Evolutionary conservation across 768 basidiomycete genomes (phyloP).

Genomic region (Pleurotus platypus): DNA sequence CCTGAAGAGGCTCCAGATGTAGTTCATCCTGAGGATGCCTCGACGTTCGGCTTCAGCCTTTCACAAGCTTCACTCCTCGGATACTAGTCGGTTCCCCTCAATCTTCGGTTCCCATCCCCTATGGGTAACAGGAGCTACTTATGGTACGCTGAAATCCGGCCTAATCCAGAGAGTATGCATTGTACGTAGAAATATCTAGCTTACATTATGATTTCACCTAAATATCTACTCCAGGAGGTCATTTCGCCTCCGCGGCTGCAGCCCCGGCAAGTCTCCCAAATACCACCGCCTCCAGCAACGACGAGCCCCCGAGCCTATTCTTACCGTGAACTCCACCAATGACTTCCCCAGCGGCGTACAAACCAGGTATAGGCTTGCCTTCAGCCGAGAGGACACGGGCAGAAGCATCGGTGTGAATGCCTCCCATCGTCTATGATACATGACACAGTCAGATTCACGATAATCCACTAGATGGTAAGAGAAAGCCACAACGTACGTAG

Average conservation of each 20-base stretch:
- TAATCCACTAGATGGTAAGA: background rate
- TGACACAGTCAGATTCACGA: background rate
- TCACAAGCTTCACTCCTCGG: no score
- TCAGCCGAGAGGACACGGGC: slow-evolving; percentile 16
- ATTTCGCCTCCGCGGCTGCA: slow-evolving; percentile 10
- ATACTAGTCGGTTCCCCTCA: no score
- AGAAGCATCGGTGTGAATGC: slow-evolving; percentile 17
- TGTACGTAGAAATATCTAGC: no score
- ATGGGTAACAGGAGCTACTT: no score
- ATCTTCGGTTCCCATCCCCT: no score
- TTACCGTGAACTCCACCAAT: slow-evolving; percentile 25
- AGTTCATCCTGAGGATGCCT: background rate
- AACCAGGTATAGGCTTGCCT: slow-evolving; percentile 15
- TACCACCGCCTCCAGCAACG: slow-evolving; percentile 23
- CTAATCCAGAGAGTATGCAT: no score
- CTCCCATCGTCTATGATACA: slow-evolving; percentile 21
- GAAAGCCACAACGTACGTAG: slow-evolving; percentile 12
- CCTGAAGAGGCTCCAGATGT: background rate
- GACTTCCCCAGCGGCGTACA: slow-evolving; percentile 23
- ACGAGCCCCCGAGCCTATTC: slow-evolving; percentile 24
- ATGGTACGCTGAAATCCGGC: no score
- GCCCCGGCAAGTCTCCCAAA: slow-evolving; percentile 23
- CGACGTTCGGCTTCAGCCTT: no score
- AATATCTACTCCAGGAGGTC: no score
- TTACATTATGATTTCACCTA: no score